Base-by-base conservation (phyloP, 768 basidiomycete genomes). In the Suillus ampliporus region DNA sequence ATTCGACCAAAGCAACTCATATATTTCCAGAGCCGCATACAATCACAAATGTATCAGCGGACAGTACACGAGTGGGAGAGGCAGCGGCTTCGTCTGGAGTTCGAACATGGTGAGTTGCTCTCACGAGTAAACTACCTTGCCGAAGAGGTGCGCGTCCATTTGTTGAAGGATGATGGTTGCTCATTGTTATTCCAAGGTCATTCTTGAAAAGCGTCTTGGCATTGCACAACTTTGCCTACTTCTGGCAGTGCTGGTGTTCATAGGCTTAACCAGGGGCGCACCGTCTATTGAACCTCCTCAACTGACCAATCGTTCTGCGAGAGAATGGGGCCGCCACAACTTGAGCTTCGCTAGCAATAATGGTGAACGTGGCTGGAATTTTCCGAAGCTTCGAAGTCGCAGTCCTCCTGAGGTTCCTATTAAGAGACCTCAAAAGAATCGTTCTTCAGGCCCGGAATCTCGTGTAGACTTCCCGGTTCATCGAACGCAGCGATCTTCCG, bases 141-240 rank as follows among this genome's bases (percentile, higher is more conserved):
- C 0, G 89, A 91, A 56, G 95, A 98, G 85, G 94, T 95, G 46
- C 26, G 73, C 63, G 44, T 62, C 19, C 31, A 37, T 58, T 50
- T 17, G 35, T 7, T 47, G 17, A 11, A 9, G 13, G n/a, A 13
- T 34, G 8, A n/a, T 17, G 47, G 15, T 10, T 58, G 40, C 51
- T 70, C 58, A 59, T 44, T n/a, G 31, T 14, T 35, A 52, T 50
- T 59, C 28, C 52, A 40, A 97, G 92, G 87, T 97, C 37, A 78
- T 89, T 1, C 83, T 95, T 56, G 96, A 97, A 75, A 95, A 97
- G 69, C 89, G 94, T 2, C 84, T 97, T 0, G 90, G 95, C 3
- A 87, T 97, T 23, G 91, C 91, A 0, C 96, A 99, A 69, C 83
- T 98, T 0, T 88, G 90, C 71, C 82, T 96, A 7, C 82, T 97